Evolutionary conservation across 495 filamentous ascomycete species (phyloP), one percentile per base, ranked within the genome.

Genomic region (Thermothielavioides terrestris): DNA sequence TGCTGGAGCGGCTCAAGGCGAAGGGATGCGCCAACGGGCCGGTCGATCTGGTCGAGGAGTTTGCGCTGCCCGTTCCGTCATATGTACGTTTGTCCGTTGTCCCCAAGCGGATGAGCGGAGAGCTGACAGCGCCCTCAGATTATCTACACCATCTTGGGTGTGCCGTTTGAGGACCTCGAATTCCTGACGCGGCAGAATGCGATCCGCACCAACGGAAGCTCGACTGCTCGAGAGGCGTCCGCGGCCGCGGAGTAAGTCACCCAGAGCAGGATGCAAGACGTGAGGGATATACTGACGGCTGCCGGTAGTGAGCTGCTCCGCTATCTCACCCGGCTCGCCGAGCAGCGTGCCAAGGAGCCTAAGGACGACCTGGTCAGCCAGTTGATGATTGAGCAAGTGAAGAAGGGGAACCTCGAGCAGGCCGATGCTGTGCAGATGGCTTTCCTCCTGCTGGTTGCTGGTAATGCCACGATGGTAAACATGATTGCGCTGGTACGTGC

Each of bases 391-490:
- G 58, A 73, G 32, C 70, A 74, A 35, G 54, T 68, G 8, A 60
- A 58, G 18, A 57, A 59, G 5, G 72, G 72, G 2, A 46, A 68
- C 17, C 55, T 76, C 11, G 53, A 62, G 2, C 65, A 60, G 52
- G 53, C 47, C 1, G 70, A 72, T 28, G 69, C 64, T 0, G 60
- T 68, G 1, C 65, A 69, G 45, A 69, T 73, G 44, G 67, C 70
- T 0, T 74, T 73, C 53, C 49, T 76, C 21, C 50, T 74, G 28
- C 65, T 76, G 1, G 70, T 72, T 0, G 72, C 72, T 0, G 72
- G 70, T 3, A 76, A 75, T 34, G 70, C 72, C 0, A 73, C 72
- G 10, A 72, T 76, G 67, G 65, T 76, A 10, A 72, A 67, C 53
- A 74, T 73, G 67, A 73, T 73, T 41, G 60, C 63, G 1, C 55